Evolutionary conservation across 2,329 filamentous ascomycete genomes (phyloP), one percentile per base, ranked within the genome.

Genomic region (Coniochaeta pulveracea): DNA sequence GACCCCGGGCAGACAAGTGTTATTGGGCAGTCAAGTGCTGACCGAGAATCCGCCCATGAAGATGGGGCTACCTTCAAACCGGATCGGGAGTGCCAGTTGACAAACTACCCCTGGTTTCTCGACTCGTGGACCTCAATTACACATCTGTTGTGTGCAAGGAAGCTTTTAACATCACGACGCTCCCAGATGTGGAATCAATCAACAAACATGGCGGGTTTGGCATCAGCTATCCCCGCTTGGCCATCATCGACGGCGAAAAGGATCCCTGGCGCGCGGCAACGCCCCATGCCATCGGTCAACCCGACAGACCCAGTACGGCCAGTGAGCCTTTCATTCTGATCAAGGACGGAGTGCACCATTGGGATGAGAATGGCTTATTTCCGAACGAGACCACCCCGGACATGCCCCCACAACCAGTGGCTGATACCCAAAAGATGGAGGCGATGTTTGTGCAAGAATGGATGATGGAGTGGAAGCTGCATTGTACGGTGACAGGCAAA

Each of bases 201-300:
- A 91, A 93, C 62, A 76, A 79, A 48, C 79, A 81, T 41, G 85
- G 85, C 26, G 81, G 76, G 10, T 82, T 76, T 53, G 59, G 71
- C 50, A 78, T 91, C 44, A 69, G 70, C 28, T 86, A 85, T 49
- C 71, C 78, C 1, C 77, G 85, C 2, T 69, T 93, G 1, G 85
- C 85, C 3, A 69, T 83, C 30, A 62, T 93, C 24, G 84, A 86
- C 40, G 85, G 85, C 18, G 71, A 83, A 40, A 72, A 73, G 36
- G 85, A 93, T 48, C 84, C 85, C 0, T 93, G 85, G 85, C 70
- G 79, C 12, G 72, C 75, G 0, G 81, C 80, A 0, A 81, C 78
- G 0, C 74, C 80, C 1, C 76, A 89, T 32, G 77, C 76, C 1
- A 68, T 74, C n/a, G 69, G 63, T 2, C 66, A 75, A 1, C 61